Base-by-base conservation (phyloP, 2,329 filamentous ascomycete species). In the Ceratocystis harringtonii region DNA sequence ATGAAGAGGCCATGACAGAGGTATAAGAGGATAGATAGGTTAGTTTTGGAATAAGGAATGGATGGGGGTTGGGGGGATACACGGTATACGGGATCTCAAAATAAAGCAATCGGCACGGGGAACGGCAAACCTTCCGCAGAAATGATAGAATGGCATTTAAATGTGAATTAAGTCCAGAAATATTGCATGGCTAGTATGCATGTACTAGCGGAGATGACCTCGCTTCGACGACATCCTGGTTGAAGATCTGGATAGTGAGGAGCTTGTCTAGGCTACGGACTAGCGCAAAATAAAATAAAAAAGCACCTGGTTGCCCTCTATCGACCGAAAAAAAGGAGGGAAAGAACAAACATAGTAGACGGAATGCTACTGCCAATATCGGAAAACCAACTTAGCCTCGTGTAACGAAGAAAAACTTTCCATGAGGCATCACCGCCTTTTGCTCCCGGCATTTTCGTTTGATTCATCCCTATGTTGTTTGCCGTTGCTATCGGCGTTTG, bases 1-100 rank as follows among this genome's bases (percentile, higher is more conserved):
- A 84, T 17, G 78, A 83, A 25, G 77, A 83, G 45, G 75, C 78
- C 68, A 76, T 84, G 62, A 76, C 82, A 0, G 80, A 84, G 69
- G 80, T 84, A 1, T 83, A 76, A 71, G 25, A 25, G 7, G n/a
- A n/a, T 15, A 19, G 52, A 28, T 8, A 15, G 28, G 4, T 1
- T 8, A 1, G n/a, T 22, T 1, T 25, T 6, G 5, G 52, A 25
- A 57, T 2, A 32, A 57, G 30, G 28, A 15, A 41, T 41, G 36
- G 3, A 41, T 41, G 10, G 36, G 52, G 19, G 52, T 6, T 57
- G 25, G 28, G 25, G 25, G 25, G 1, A 55, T 30, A 55, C 19
- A 55, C 25, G 45, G 45, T 48, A n/a, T 48, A n/a, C 17, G 17
- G 17, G 45, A n/a, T 48, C 45, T 48, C 45, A 19, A n/a, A 50